Evolutionary conservation across 2,329 filamentous ascomycete species (phyloP), one percentile per base, ranked within the genome.

Genomic region (Pseudogymnoascus sp.): DNA sequence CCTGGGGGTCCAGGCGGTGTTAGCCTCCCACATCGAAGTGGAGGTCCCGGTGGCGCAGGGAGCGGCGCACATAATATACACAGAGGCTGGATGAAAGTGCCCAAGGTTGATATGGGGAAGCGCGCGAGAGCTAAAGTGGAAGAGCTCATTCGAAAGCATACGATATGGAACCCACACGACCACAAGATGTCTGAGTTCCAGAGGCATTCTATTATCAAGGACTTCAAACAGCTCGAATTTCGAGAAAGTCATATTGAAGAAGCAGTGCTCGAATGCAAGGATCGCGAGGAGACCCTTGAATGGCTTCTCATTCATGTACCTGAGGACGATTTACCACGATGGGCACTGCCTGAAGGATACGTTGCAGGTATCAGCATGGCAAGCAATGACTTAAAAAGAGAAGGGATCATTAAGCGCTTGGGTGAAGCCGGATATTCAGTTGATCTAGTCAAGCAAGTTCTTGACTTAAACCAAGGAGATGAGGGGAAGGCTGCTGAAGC

Each of bases 291-390:
- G 75, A 87, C 91, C 13, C 80, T 99, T 2, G 93, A 97, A 73
- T 99, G 94, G 94, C 81, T 99, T 13, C 81, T 99, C 58, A 92
- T 97, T 59, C 93, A 99, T 74, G 92, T 99, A 2, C 94, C 94
- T 1, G 94, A 99, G 71, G 94, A 99, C 71, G 94, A 97, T 69
- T 77, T 97, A n/a, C 94, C 94, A 1, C 79, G 83, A 5, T 97
- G 93, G 92, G 90, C 90, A 68, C 77, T 99, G 41, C 94, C 94
- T 0, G 92, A 95, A 74, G 89, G 87, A 64, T 99, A 99, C 72
- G 86, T 89, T 9, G 93, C 92, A 29, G 94, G 94, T 21, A 87
- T 97, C 26, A 91, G 87, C 47, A 86, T 99, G 65, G 93, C 87
- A 1, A 89, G 89, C 59, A 88, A 86, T 5, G 88, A 97, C 71